Evolutionary conservation across 306 rosid genomes (phyloP).

Genomic region (Begonia masoniana): DNA sequence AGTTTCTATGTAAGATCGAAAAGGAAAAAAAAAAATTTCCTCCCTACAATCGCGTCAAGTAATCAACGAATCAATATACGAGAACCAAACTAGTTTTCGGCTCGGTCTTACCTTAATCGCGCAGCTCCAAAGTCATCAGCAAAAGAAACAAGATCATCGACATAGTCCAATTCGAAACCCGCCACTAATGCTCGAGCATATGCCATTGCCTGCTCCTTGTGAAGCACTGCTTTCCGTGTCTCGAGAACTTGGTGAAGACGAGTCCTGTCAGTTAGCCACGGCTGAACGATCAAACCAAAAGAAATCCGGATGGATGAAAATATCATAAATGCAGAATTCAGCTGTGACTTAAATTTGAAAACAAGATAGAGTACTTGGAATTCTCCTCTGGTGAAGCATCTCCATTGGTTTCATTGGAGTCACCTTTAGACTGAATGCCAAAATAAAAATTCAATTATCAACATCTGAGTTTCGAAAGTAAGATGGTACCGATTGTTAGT

Average conservation of each 20-base stretch:
- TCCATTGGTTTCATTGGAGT: constrained; percentile 23
- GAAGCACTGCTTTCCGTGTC: constrained; percentile 72
- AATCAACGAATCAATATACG: too few species aligned
- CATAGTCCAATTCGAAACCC: constrained; percentile 61
- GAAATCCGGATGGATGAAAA: constrained; percentile 2
- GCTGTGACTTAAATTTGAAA: not conserved
- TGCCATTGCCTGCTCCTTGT: constrained; percentile 99
- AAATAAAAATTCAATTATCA: constrained; percentile 15
- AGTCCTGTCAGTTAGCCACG: constrained; percentile 44
- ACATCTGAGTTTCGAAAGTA: constrained; percentile 9
- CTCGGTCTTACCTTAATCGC: constrained; percentile 59
- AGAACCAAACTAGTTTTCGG: too few species aligned
- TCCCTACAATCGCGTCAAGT: too few species aligned
- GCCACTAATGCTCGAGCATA: constrained; percentile 94
- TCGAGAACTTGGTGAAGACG: constrained; percentile 88
- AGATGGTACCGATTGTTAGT: not conserved
- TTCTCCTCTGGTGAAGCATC: constrained; percentile 63
- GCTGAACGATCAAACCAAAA: constrained; percentile 23
- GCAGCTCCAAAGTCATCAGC: constrained; percentile 95
- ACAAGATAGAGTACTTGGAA: constrained; percentile 45
- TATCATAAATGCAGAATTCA: not conserved
- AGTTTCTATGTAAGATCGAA: too few species aligned
- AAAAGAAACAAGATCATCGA: constrained; percentile 75
- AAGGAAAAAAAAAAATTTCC: too few species aligned
- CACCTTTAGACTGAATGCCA: constrained; percentile 37